Conservation (phyloP, 2,329 filamentous ascomycete genomes). For the Pestalotiopsis sp. region DNA sequence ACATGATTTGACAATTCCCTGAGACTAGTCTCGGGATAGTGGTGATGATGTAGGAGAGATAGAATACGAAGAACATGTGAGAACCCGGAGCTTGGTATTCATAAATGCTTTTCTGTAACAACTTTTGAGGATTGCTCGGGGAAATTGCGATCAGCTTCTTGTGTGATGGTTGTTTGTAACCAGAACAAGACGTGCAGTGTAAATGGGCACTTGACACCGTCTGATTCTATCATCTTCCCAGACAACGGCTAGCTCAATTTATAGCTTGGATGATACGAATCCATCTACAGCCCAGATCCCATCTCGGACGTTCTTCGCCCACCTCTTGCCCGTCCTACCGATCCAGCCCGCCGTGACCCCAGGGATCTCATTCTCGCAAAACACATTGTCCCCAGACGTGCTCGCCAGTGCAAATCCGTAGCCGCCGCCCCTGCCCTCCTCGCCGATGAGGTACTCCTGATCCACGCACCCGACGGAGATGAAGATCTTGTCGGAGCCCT, state of each 20-base stretch:
- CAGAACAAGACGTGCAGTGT: too few relatives aligned
- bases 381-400: not conserved
- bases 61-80: too few relatives aligned
- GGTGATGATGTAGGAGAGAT: too few relatives aligned
- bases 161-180: too few relatives aligned
- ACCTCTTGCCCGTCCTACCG: conserved; percentile 2
- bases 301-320: not conserved
- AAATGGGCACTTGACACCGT: not conserved
- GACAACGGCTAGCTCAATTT: not conserved
- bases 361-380: conserved; percentile 6
- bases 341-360: conserved; percentile 3
- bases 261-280: not conserved
- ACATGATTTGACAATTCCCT: too few relatives aligned
- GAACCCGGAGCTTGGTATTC: too few relatives aligned
- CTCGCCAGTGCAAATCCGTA: conserved; percentile 10
- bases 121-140: too few relatives aligned
- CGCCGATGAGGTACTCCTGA: conserved; percentile 38
- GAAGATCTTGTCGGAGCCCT: conserved; percentile 30
- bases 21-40: too few relatives aligned
- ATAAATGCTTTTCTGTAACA: too few relatives aligned
- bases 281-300: not conserved
- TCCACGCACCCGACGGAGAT: conserved; percentile 50
- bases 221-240: not conserved
- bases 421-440: conserved; percentile 13
- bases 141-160: too few relatives aligned